phyloP scores from a whole-genome alignment of 805 yeast genomes.

The Schizosaccharomyces octosporus region DNA sequence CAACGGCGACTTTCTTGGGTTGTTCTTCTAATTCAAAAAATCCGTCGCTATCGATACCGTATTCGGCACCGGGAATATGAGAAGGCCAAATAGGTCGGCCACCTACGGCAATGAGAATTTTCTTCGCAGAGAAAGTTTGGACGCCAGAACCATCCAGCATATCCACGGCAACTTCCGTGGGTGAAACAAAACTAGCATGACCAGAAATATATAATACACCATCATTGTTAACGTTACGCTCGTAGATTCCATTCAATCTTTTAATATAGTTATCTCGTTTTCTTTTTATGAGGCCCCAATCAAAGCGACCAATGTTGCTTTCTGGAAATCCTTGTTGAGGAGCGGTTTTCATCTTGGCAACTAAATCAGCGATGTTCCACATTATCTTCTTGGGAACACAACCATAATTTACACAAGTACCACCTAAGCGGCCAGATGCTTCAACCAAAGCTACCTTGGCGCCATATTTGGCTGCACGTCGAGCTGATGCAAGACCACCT shows the following conservation, averaged over 20 bases:
- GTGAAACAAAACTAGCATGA: slow-evolving; percentile 48
- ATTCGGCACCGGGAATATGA: slow-evolving; percentile 52
- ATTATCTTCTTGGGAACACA: slow-evolving; percentile 96
- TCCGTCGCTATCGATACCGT: slow-evolving; percentile 73
- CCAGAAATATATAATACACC: slow-evolving; percentile 75
- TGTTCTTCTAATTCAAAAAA: slow-evolving; percentile 60
- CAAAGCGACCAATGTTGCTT: slow-evolving; percentile 37
- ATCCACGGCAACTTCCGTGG: slow-evolving; percentile 41
- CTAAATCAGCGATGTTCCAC: slow-evolving; percentile 94
- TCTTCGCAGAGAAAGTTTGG: slow-evolving; percentile 48
- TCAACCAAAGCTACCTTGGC: slow-evolving; percentile 70
- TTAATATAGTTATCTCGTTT: slow-evolving; percentile 81
- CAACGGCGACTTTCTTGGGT: slow-evolving; percentile 80
- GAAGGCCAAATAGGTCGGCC: slow-evolving; percentile 58
- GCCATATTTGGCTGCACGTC: slow-evolving; percentile 82
- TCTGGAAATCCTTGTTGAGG: slow-evolving; percentile 55
- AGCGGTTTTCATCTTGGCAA: slow-evolving; percentile 49
- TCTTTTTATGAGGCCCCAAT: slow-evolving; percentile 60
- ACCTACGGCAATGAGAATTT: slow-evolving; percentile 77
- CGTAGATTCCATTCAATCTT: slow-evolving; percentile 82
- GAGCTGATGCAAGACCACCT: slow-evolving; percentile 95
- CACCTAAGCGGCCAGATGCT: slow-evolving; percentile 55
- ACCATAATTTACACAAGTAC: slow-evolving; percentile 97
- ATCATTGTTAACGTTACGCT: slow-evolving; percentile 62
- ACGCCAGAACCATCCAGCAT: slow-evolving; percentile 33